Evolutionary conservation across 2,329 filamentous ascomycete species (phyloP).

Genomic region (Tetracladium maxilliforme): DNA sequence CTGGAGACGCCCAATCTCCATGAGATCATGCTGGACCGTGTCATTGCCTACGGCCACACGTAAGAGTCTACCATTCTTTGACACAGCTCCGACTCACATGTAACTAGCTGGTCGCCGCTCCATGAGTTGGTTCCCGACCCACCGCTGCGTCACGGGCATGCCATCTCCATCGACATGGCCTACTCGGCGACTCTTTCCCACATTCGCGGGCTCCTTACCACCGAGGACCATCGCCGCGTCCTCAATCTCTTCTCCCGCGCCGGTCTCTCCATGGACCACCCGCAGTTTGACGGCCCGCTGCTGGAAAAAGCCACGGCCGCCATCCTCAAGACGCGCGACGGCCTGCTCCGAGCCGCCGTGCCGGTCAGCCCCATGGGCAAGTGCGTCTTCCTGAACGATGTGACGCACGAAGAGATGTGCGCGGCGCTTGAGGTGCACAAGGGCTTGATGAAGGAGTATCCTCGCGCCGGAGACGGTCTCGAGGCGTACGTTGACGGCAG

Average conservation of each 20-base stretch:
- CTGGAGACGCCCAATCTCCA: conserved; percentile 61
- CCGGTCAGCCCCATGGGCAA: conserved; percentile 51
- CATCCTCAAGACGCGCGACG: conserved; percentile 58
- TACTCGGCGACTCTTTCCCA: conserved; percentile 57
- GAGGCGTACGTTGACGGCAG: conserved; percentile 56
- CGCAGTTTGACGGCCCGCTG: conserved; percentile 49
- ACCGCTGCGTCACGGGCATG: conserved; percentile 57
- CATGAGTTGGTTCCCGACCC: conserved; percentile 56
- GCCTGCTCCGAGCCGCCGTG: conserved; percentile 51
- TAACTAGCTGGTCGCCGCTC: conserved; percentile 48
- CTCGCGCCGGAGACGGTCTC: conserved; percentile 47
- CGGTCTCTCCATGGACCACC: conserved; percentile 58
- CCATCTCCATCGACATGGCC: conserved; percentile 64
- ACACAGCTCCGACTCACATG: conserved; percentile 1
- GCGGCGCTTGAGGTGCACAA: conserved; percentile 48
- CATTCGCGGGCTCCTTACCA: conserved; percentile 41
- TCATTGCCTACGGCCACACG: conserved; percentile 63
- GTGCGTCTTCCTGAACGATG: conserved; percentile 56
- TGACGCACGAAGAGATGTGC: conserved; percentile 45
- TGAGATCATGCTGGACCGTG: conserved; percentile 56
- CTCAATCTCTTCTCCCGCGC: conserved; percentile 56
- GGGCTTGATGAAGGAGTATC: conserved; percentile 43
- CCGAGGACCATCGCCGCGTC: conserved; percentile 44
- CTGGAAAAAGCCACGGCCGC: conserved; percentile 51
- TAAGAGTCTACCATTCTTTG: conserved; percentile 16